phyloP scores from a whole-genome alignment of 768 basidiomycete genomes.

The Tubosaeta sp. region DNA sequence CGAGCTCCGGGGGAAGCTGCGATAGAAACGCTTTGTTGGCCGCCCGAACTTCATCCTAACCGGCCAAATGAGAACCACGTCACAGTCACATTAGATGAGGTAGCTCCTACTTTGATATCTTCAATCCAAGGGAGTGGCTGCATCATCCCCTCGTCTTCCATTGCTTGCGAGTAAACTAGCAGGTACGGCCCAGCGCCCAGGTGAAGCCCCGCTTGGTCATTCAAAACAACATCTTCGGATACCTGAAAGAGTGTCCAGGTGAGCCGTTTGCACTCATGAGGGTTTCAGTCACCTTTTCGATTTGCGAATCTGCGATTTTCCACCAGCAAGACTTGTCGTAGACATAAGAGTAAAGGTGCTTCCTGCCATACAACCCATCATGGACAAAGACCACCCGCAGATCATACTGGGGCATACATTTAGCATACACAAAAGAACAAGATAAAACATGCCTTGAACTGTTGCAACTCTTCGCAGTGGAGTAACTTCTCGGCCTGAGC shows the following conservation, averaged over 20 bases:
- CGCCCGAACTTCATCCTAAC: slow-evolving; percentile 33
- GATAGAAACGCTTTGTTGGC: slow-evolving; percentile 36
- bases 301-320: slow-evolving; percentile 70
- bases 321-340: slow-evolving; percentile 66
- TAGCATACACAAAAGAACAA: background rate
- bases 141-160: slow-evolving; percentile 14
- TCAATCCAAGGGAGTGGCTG: slow-evolving; percentile 25
- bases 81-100: background rate
- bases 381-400: slow-evolving; percentile 75
- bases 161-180: slow-evolving; percentile 56
- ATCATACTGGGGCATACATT: slow-evolving; percentile 53
- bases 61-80: too few species aligned
- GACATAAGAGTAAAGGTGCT: slow-evolving; percentile 75
- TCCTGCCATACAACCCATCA: slow-evolving; percentile 73
- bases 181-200: slow-evolving; percentile 75
- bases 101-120: slow-evolving; percentile 23
- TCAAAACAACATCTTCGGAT: slow-evolving; percentile 62
- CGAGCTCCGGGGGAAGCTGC: slow-evolving; percentile 29
- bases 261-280: background rate
- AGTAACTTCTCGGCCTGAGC: slow-evolving; percentile 43
- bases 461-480: slow-evolving; percentile 62
- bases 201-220: slow-evolving; percentile 68
- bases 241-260: slow-evolving; percentile 43
- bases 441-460: slow-evolving; percentile 44
- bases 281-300: slow-evolving; percentile 49